Percentiles rank a stretch among this genome's conserved stretches.
phyloP scores from a whole-genome alignment of 2,329 filamentous ascomycete species.

The Stachybotrys chartarum region DNA sequence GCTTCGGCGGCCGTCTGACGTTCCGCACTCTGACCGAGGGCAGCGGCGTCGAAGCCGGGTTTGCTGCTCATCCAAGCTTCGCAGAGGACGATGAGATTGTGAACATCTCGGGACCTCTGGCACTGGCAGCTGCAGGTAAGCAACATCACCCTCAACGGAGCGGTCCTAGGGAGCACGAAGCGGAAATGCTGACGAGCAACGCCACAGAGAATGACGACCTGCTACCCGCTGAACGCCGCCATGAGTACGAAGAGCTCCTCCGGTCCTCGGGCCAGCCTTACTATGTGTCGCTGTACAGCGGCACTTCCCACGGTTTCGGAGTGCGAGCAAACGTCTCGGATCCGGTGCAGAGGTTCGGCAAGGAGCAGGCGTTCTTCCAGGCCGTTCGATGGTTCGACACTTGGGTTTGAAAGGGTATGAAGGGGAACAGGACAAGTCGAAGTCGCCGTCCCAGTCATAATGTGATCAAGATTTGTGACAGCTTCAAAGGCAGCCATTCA shows the following conservation, averaged over 20 bases:
- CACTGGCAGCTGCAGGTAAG: conserved; percentile 50
- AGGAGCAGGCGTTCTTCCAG: conserved; percentile 69
- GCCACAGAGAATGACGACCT: conserved; percentile 42
- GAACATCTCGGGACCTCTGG: conserved; percentile 42
- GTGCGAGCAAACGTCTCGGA: conserved; percentile 52
- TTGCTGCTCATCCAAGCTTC: conserved; percentile 54
- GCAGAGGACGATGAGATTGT: conserved; percentile 47
- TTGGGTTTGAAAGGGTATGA: conserved; percentile 16
- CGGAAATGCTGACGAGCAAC: conserved; percentile 1
- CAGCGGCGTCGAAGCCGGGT: conserved; percentile 46
- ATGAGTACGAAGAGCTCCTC: conserved; percentile 48
- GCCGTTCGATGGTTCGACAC: conserved; percentile 65
- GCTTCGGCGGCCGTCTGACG: conserved; percentile 51
- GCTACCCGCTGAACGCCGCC: conserved; percentile 42
- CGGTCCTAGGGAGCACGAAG: neutral
- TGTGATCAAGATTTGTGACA: too few species aligned
- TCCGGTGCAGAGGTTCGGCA: conserved; percentile 53
- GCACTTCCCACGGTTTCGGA: conserved; percentile 63
- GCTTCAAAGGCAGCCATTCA: too few species aligned
- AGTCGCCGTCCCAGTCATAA: too few species aligned
- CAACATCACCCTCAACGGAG: conserved; percentile 1
- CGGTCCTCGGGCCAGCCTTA: conserved; percentile 42
- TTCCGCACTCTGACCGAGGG: conserved; percentile 43
- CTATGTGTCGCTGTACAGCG: conserved; percentile 59
- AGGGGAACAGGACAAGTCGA: neutral